phyloP scores from a whole-genome alignment of 2,329 filamentous ascomycete species.

The Fusarium neocosmosporiellum region DNA sequence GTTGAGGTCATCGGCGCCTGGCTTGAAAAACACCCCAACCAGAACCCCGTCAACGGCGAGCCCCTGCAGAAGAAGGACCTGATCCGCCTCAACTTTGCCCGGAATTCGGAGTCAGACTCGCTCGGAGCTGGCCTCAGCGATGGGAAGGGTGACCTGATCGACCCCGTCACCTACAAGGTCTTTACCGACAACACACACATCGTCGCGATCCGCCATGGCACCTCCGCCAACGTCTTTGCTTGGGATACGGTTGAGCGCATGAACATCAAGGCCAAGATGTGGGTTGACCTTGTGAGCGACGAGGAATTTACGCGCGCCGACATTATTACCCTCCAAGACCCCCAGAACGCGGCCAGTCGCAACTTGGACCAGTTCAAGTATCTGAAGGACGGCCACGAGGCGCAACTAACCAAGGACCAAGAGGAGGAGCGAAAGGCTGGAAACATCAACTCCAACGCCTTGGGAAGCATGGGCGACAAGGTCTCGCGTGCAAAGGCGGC shows the following conservation, averaged over 20 bases:
- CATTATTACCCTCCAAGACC: slow-evolving; percentile 96
- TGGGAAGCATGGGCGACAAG: slow-evolving; percentile 83
- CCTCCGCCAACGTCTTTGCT: slow-evolving; percentile 93
- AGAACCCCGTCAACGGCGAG: slow-evolving; percentile 88
- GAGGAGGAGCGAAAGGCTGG: slow-evolving; percentile 73
- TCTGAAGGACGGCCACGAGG: slow-evolving; percentile 81
- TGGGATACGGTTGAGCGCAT: slow-evolving; percentile 95
- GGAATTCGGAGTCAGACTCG: slow-evolving; percentile 79
- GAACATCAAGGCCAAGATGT: slow-evolving; percentile 97
- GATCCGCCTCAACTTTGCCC: slow-evolving; percentile 90
- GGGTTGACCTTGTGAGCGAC: slow-evolving; percentile 90
- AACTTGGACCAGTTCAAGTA: slow-evolving; percentile 92
- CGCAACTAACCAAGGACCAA: slow-evolving; percentile 75
- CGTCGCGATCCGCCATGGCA: slow-evolving; percentile 82
- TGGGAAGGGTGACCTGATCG: slow-evolving; percentile 82
- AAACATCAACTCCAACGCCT: slow-evolving; percentile 80
- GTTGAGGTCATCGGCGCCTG: slow-evolving; percentile 93
- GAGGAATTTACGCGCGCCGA: slow-evolving; percentile 88
- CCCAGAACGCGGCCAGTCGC: slow-evolving; percentile 85
- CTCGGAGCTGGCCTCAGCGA: slow-evolving; percentile 61
- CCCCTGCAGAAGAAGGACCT: slow-evolving; percentile 84
- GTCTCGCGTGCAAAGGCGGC: slow-evolving; percentile 92
- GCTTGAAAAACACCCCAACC: slow-evolving; percentile 88
- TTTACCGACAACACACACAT: slow-evolving; percentile 99
- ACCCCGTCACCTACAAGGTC: slow-evolving; percentile 97